Evolutionary conservation across 2,329 filamentous ascomycete genomes (phyloP).

Genomic region (Pseudogymnoascus verrucosus): DNA sequence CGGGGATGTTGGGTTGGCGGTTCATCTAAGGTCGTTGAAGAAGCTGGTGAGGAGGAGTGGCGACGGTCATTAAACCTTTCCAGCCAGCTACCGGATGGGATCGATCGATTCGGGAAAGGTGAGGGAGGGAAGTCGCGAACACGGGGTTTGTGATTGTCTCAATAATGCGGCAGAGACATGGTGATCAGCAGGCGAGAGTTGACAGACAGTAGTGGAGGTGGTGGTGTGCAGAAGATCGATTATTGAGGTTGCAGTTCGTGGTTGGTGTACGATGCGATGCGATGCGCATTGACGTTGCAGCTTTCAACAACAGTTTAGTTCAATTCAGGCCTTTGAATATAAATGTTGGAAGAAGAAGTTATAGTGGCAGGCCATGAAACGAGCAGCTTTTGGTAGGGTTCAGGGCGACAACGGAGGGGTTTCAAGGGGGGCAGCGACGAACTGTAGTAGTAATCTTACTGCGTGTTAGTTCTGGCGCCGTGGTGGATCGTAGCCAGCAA

Average conservation of each 20-base stretch:
- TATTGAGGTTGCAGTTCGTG: neutral
- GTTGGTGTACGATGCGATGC: neutral
- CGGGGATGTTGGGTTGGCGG: neutral
- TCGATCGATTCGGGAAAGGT: neutral
- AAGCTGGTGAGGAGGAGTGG: neutral
- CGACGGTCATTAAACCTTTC: neutral
- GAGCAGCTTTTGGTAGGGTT: neutral
- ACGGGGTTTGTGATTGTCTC: neutral
- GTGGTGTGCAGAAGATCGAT: neutral
- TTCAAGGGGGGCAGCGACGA: neutral
- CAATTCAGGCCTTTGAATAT: neutral
- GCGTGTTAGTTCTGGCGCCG: neutral
- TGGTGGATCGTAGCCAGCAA: neutral
- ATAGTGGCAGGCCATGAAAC: neutral
- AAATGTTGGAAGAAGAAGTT: neutral
- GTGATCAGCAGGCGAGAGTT: neutral
- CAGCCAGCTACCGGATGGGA: neutral
- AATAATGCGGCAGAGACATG: neutral
- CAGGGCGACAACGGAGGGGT: neutral
- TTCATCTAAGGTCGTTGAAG: neutral
- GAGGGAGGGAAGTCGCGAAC: neutral
- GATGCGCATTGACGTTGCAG: neutral
- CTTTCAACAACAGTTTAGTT: neutral
- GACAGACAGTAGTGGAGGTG: neutral
- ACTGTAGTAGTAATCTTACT: neutral